Percentiles rank a stretch among this genome's conserved stretches.
phyloP scores from a whole-genome alignment of 2,329 filamentous ascomycete genomes.

The Hypomyces perniciosus region DNA sequence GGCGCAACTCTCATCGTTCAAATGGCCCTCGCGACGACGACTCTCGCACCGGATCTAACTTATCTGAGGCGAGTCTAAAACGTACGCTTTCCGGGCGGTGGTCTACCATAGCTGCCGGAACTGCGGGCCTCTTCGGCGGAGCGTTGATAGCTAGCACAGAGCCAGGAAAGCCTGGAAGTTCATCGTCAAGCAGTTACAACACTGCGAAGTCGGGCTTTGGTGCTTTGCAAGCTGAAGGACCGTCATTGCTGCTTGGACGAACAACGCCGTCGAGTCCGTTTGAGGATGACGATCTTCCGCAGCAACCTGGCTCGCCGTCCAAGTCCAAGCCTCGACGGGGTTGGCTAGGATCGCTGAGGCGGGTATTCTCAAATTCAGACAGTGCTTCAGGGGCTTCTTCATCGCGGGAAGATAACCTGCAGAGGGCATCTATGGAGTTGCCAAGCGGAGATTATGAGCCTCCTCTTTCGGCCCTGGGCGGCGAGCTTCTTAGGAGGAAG shows the following conservation, averaged over 20 bases:
- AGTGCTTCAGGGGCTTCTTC: slow-evolving; percentile 24
- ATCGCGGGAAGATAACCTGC: slow-evolving; percentile 22
- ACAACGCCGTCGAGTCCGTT: slow-evolving; percentile 15
- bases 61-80: slow-evolving; percentile 46
- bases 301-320: slow-evolving; percentile 48
- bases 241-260: slow-evolving; percentile 37
- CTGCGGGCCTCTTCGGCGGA: slow-evolving; percentile 23
- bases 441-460: slow-evolving; percentile 40
- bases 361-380: slow-evolving; percentile 50
- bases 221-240: slow-evolving; percentile 48
- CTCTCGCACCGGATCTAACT: slow-evolving; percentile 48
- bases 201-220: slow-evolving; percentile 50
- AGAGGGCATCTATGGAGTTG: slow-evolving; percentile 27
- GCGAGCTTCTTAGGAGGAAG: slow-evolving; percentile 47
- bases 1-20: slow-evolving; percentile 32
- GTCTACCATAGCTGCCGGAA: slow-evolving; percentile 26
- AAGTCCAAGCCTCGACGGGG: slow-evolving; percentile 51
- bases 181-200: slow-evolving; percentile 42
- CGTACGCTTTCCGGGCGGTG: slow-evolving; percentile 30
- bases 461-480: slow-evolving; percentile 37
- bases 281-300: slow-evolving; percentile 31
- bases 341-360: slow-evolving; percentile 63
- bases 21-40: slow-evolving; percentile 38
- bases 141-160: slow-evolving; percentile 22
- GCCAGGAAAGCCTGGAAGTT: slow-evolving; percentile 32